Percentiles rank a stretch among this genome's conserved stretches.
Evolutionary conservation across 1,139 yeast species (phyloP).

Genomic region (Debaryomyces nepalensis): DNA sequence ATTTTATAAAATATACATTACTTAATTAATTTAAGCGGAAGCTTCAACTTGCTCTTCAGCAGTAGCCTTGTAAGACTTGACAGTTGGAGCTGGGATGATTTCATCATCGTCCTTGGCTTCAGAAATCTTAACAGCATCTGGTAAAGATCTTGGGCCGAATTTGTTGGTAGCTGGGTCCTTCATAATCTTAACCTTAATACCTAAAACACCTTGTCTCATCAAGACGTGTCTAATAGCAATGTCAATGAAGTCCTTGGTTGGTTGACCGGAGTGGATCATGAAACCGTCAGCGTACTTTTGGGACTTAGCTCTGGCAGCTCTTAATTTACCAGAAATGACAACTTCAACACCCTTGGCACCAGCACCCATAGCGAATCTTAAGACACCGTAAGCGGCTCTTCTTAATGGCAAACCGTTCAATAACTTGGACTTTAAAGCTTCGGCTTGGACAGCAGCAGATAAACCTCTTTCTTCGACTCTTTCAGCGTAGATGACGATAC

Average conservation of each 20-base stretch:
- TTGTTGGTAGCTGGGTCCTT: conserved; percentile 95
- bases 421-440: conserved; percentile 97
- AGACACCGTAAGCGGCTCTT: conserved; percentile 99
- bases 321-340: conserved; percentile 98
- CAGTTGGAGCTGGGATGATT: conserved; percentile 79
- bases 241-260: conserved; percentile 98
- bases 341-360: conserved; percentile 99
- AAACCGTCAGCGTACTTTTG: conserved; percentile 99
- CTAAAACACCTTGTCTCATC: conserved; percentile 99
- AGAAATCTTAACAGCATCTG: conserved; percentile 90
- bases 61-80: conserved; percentile 64
- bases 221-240: conserved; percentile 99
- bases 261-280: conserved; percentile 99
- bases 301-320: conserved; percentile 99
- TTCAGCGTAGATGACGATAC: conserved; percentile 96
- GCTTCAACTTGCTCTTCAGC: conserved; percentile 42
- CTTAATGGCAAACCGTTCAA: conserved; percentile 99
- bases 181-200: conserved; percentile 99
- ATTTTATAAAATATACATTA: conserved; percentile 7
- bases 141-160: conserved; percentile 89
- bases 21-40: conserved; percentile 32
- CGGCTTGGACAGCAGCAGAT: conserved; percentile 99
- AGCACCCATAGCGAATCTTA: conserved; percentile 99
- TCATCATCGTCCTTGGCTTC: conserved; percentile 98
- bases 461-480: conserved; percentile 99